Base-by-base conservation (phyloP, 2,329 filamentous ascomycete species). In the Ophiosphaerella narmari region DNA sequence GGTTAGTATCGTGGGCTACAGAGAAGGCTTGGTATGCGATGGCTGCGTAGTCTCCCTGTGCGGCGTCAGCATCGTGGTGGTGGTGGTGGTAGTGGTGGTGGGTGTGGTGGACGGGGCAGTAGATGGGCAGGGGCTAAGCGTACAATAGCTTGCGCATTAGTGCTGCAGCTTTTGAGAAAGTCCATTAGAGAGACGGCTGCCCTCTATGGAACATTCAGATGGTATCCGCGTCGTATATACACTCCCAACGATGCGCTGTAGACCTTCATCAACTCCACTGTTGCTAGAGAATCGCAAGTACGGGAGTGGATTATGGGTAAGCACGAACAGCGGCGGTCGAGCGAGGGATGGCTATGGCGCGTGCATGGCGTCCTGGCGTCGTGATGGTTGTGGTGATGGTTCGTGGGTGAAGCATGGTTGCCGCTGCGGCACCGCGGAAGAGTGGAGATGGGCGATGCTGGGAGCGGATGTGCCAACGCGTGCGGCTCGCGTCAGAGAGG, bases 121-220 rank as follows among this genome's bases (percentile, higher is more conserved):
- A 2, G 12, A 29, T 7, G n/a, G 18, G 13, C 18, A 23, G 33
- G n/a, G 6, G 23, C 35, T n/a, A 18, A 16, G 24, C 66, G 43
- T 54, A 72, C 70, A 57, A 74, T 68, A 64, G 65, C 67, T 60
- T 72, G 70, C 65, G 69, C 71, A 66, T 72, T 74, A 33, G 71
- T 72, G 50, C 50, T 59, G 57, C 70, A 73, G 33, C 64, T 65
- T 52, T 64, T 71, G 63, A 70, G 65, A 69, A 71, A 70, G 67
- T 73, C 67, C 69, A 73, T 72, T 67, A 68, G 68, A 68, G 59
- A 67, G 60, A 58, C 54, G 33, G 57, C 50, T 43, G 52, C 62
- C 59, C 59, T 59, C 64, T 71, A 73, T 57, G 71, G 71, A 69
- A 73, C 66, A 57, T 64, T 58, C 67, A 65, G 55, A 59, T 73